Evolutionary conservation across 768 basidiomycete species (phyloP).

Genomic region (Pisolithus orientalis): DNA sequence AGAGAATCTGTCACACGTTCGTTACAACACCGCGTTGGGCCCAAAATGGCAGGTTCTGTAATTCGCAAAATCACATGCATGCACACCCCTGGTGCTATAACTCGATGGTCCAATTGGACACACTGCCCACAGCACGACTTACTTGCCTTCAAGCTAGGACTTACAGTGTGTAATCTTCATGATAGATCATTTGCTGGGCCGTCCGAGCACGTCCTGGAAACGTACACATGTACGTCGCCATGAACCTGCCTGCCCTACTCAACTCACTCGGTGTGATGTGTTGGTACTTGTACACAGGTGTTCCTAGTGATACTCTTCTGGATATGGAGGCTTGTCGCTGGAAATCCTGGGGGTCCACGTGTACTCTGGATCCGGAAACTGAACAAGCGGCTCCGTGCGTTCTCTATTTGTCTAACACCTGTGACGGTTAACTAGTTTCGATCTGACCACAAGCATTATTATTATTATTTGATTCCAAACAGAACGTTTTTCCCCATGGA

Average conservation of each 20-base stretch:
- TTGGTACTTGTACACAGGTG: slow-evolving; percentile 43
- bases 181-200: slow-evolving; percentile 91
- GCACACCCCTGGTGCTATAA: background rate
- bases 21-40: background rate
- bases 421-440: background rate
- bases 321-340: slow-evolving; percentile 71
- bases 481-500: slow-evolving; percentile 95
- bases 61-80: slow-evolving; percentile 30
- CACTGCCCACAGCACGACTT: too few species aligned
- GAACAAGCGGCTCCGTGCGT: slow-evolving; percentile 58
- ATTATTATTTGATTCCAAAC: background rate
- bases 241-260: background rate
- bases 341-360: slow-evolving; percentile 58
- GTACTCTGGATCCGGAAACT: slow-evolving; percentile 55
- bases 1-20: background rate
- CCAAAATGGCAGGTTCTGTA: slow-evolving; percentile 16
- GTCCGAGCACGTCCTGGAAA: slow-evolving; percentile 87
- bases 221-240: slow-evolving; percentile 57
- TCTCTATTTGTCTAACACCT: too few species aligned
- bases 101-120: background rate
- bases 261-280: background rate
- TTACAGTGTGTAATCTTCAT: slow-evolving; percentile 35
- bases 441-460: background rate
- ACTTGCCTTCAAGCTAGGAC: background rate
- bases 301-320: slow-evolving; percentile 90